A percentile compares a stretch with the other conserved stretches of the same genome.
Evolutionary conservation across 805 yeast genomes (phyloP).

Genomic region (Metschnikowia rubicola): DNA sequence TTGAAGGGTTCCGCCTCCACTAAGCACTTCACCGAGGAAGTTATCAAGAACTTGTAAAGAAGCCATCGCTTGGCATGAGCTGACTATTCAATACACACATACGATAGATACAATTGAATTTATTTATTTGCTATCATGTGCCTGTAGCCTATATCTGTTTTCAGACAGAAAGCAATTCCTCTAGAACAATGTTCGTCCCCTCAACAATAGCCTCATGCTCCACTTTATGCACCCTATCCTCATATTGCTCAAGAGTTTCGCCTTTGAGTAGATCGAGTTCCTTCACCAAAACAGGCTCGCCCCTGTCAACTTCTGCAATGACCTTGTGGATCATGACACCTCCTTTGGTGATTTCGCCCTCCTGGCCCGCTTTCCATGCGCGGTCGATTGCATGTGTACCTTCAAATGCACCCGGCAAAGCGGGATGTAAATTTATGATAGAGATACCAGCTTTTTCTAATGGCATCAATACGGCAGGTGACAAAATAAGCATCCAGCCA

Average conservation of each 20-base stretch:
- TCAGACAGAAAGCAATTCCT: constrained; percentile 21
- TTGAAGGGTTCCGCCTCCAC: constrained; percentile 91
- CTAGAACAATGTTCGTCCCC: constrained; percentile 68
- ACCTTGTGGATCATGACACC: constrained; percentile 98
- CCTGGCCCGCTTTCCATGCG: constrained; percentile 93
- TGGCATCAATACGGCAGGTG: constrained; percentile 70
- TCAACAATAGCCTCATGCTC: constrained; percentile 94
- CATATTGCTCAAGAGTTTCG: constrained; percentile 78
- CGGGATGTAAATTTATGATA: constrained; percentile 93
- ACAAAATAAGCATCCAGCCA: constrained; percentile 95
- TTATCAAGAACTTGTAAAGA: constrained; percentile 67
- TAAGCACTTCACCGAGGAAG: constrained; percentile 84
- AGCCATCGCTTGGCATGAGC: constrained; percentile 2
- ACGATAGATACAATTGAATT: constrained; percentile 3
- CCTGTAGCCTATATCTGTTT: not conserved
- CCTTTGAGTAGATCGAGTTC: constrained; percentile 68
- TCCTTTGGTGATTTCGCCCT: constrained; percentile 68
- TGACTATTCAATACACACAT: constrained; percentile 13
- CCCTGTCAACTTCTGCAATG: constrained; percentile 93
- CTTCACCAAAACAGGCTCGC: constrained; percentile 82
- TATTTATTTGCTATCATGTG: not conserved
- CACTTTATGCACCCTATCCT: constrained; percentile 70
- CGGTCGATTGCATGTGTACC: constrained; percentile 97
- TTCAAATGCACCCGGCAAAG: constrained; percentile 94
- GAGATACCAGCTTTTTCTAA: constrained; percentile 59